Evolutionary conservation across 805 yeast species (phyloP).

Genomic region (Ogataea kodamae): DNA sequence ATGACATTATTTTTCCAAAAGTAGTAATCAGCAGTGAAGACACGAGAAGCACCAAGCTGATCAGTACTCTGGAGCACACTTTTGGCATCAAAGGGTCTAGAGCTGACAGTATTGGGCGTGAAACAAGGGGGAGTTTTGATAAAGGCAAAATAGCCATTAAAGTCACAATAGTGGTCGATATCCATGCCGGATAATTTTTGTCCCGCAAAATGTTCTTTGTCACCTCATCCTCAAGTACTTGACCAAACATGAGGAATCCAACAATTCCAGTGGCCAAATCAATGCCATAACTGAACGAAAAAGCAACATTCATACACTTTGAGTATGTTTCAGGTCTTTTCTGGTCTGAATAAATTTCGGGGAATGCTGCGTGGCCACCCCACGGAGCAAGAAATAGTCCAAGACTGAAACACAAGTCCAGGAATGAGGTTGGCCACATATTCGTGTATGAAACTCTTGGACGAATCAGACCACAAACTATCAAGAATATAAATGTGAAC

Average conservation of each 20-base stretch:
- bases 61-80: constrained; percentile 36
- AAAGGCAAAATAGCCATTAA: constrained; percentile 79
- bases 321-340: constrained; percentile 57
- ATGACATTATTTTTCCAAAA: constrained; percentile 78
- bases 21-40: constrained; percentile 68
- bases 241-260: constrained; percentile 63
- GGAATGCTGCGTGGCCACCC: constrained; percentile 83
- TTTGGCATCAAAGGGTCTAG: constrained; percentile 40
- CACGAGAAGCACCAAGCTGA: constrained; percentile 55
- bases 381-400: constrained; percentile 77
- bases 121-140: constrained; percentile 79
- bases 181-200: constrained; percentile 47
- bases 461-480: constrained; percentile 59
- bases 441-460: constrained; percentile 69
- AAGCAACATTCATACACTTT: constrained; percentile 53
- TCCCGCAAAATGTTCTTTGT: constrained; percentile 44
- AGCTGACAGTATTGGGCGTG: constrained; percentile 76
- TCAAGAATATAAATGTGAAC: constrained; percentile 55
- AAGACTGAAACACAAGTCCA: constrained; percentile 53
- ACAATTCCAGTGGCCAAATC: constrained; percentile 62
- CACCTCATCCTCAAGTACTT: constrained; percentile 46
- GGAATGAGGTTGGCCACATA: constrained; percentile 54
- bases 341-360: constrained; percentile 71
- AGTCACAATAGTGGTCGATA: constrained; percentile 50
- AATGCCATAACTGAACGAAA: constrained; percentile 54